A percentile compares a stretch with the other conserved stretches of the same genome.
Conservation (phyloP, 257 asterid species). For the Solanum paucissectum region DNA sequence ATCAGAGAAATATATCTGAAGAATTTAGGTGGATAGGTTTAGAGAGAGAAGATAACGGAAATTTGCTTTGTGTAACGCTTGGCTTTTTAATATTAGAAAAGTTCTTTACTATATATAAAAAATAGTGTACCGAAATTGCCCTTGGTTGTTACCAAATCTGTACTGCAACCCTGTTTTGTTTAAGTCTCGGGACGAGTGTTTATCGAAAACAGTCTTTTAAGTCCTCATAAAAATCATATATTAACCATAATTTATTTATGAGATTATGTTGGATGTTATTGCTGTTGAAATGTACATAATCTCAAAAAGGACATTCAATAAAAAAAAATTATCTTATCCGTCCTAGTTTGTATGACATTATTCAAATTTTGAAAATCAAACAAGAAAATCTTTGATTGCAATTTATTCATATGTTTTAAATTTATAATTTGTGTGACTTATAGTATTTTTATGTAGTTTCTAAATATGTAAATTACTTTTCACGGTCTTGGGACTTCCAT, state of each 20-base stretch:
- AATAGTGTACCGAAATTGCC: neutral
- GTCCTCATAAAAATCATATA: neutral
- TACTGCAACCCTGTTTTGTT: neutral
- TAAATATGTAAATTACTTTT: neutral
- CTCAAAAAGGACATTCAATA: neutral
- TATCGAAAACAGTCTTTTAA: neutral
- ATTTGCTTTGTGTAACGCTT: neutral
- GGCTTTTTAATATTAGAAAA: neutral
- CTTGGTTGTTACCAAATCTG: neutral
- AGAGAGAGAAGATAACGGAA: constrained; percentile 20
- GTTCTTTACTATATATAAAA: neutral
- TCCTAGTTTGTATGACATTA: neutral
- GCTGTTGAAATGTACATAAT: neutral
- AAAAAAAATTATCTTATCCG: rapidly evolving
- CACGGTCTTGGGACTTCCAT: neutral
- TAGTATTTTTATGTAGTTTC: neutral
- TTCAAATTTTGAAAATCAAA: neutral
- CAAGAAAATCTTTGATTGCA: neutral
- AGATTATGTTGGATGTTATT: neutral
- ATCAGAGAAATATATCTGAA: constrained; percentile 5
- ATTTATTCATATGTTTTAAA: neutral
- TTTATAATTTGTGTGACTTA: neutral
- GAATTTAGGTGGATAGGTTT: neutral
- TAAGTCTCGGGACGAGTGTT: neutral
- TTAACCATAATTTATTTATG: neutral